Evolutionary conservation across 306 rosid genomes (phyloP).

Genomic region (Luffa acutangula): DNA sequence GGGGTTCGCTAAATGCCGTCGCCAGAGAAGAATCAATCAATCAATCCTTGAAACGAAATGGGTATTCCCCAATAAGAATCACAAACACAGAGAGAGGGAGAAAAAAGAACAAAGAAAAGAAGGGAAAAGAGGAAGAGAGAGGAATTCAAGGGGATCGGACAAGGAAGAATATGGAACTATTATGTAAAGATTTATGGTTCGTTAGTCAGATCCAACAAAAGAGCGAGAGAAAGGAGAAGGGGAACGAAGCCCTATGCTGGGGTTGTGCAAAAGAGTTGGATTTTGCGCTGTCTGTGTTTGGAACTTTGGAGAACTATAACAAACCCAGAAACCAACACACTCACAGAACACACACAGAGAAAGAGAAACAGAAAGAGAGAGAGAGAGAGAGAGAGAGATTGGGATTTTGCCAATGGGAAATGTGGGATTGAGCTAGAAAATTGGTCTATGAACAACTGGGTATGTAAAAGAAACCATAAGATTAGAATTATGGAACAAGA

Average conservation of each 20-base stretch:
- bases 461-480: background rate
- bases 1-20: background rate
- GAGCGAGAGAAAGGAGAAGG: conserved; percentile 8
- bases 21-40: background rate
- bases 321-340: conserved; percentile 8
- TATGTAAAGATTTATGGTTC: background rate
- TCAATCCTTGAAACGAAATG: background rate
- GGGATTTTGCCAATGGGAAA: conserved; percentile 3
- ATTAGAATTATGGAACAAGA: background rate
- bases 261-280: conserved; percentile 31
- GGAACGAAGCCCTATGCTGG: conserved; percentile 65
- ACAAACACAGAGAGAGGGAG: background rate
- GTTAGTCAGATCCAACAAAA: conserved; percentile 13
- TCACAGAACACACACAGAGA: conserved; percentile 9
- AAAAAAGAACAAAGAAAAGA: background rate
- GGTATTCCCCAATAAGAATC: background rate
- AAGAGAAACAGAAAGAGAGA: background rate
- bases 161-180: background rate
- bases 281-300: conserved; percentile 30
- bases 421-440: conserved; percentile 6
- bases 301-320: conserved; percentile 6
- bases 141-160: conserved; percentile 12
- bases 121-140: background rate
- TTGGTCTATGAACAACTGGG: background rate
- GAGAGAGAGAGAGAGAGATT: background rate